These are phyloP conservation scores for Trametes villosa DNA, from an alignment of 768 basidiomycete species.

Conservation along the genomic window DNA sequence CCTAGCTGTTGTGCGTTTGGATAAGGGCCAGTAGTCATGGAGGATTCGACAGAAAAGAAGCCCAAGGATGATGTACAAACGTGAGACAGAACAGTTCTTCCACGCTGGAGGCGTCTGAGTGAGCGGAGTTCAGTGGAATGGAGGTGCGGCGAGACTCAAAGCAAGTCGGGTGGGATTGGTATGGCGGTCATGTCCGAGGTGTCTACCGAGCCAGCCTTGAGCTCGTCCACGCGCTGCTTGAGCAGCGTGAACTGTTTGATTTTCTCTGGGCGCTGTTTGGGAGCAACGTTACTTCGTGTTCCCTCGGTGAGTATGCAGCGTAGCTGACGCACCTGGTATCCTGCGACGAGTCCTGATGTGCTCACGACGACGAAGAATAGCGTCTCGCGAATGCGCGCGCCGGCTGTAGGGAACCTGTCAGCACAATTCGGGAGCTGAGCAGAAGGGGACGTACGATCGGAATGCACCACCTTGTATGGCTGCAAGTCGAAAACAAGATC, in stretches of 20 bases:
- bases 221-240: conserved; percentile 32
- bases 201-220: conserved; percentile 30
- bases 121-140: no score
- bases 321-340: conserved; percentile 62
- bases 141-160: neutral
- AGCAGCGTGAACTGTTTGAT: conserved; percentile 45
- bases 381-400: conserved; percentile 49
- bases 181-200: conserved; percentile 22
- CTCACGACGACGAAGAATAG: conserved; percentile 78
- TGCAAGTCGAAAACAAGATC: conserved; percentile 47
- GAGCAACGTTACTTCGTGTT: neutral
- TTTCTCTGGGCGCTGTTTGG: conserved; percentile 49
- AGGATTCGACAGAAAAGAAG: no score
- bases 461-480: conserved; percentile 53
- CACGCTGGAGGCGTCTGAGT: neutral
- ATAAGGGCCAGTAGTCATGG: no score
- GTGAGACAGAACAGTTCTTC: neutral
- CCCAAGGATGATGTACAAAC: neutral
- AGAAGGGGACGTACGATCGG: conserved; percentile 10
- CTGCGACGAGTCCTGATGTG: conserved; percentile 74
- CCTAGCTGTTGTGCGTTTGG: conserved; percentile 1
- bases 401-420: neutral
- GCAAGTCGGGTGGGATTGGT: conserved; percentile 4
- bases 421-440: neutral
- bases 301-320: neutral